Evolutionary conservation across 768 basidiomycete species (phyloP).

Genomic region (Kockovaella imperatae): DNA sequence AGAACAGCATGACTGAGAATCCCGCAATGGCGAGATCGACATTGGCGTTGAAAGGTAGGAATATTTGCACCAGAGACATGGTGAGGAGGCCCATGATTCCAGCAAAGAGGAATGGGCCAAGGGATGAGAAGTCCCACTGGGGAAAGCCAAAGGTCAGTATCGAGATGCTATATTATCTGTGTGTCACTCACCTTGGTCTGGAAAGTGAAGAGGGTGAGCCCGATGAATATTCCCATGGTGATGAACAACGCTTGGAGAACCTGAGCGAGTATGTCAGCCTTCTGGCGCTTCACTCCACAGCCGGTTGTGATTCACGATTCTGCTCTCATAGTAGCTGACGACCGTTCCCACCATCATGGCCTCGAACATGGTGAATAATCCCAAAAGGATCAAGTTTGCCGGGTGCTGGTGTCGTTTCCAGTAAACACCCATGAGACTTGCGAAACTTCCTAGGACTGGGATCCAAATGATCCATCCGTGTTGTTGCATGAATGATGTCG

Average conservation of each 20-base stretch:
- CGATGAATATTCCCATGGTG: slow-evolving; percentile 85
- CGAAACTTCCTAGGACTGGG: slow-evolving; percentile 55
- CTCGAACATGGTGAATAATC: slow-evolving; percentile 83
- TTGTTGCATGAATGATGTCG: slow-evolving; percentile 62
- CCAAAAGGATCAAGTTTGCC: slow-evolving; percentile 73
- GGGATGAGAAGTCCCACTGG: slow-evolving; percentile 86
- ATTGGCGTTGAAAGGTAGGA: slow-evolving; percentile 76
- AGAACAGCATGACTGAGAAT: slow-evolving; percentile 74
- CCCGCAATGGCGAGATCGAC: slow-evolving; percentile 73
- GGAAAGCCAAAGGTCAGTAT: slow-evolving; percentile 4
- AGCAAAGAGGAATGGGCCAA: slow-evolving; percentile 84
- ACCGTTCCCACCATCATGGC: slow-evolving; percentile 82
- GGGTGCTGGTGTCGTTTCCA: slow-evolving; percentile 92
- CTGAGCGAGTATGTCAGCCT: slow-evolving; percentile 46
- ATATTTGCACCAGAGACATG: slow-evolving; percentile 71
- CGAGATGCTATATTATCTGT: neutral
- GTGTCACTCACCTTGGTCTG: slow-evolving; percentile 68
- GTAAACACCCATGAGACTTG: slow-evolving; percentile 71
- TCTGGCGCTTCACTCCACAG: slow-evolving; percentile 53
- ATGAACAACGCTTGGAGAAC: slow-evolving; percentile 87
- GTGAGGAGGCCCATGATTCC: slow-evolving; percentile 70
- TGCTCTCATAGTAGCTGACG: slow-evolving; percentile 49
- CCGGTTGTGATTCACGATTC: slow-evolving; percentile 29
- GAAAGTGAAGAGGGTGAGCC: slow-evolving; percentile 86
- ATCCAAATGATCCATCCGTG: slow-evolving; percentile 59